A percentile compares a stretch with the other conserved stretches of the same genome.
These are phyloP conservation scores for Fusarium sp. DNA, from an alignment of 2,329 filamentous ascomycete species.

Conservation along the genomic window DNA sequence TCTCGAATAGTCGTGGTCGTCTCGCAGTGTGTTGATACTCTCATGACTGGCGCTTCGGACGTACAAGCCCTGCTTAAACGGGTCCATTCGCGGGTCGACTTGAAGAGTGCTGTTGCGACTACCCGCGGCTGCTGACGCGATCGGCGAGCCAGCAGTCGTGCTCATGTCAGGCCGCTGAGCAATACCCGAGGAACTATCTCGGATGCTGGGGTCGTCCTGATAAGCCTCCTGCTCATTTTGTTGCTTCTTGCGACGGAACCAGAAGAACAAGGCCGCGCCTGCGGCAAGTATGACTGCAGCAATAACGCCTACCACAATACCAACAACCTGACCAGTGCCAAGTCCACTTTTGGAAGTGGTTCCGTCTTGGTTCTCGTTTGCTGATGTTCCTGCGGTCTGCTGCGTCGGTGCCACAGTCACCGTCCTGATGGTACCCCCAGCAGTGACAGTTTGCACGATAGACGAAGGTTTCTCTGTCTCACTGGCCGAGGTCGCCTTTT, in stretches of 20 bases:
- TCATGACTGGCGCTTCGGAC: constrained; percentile 70
- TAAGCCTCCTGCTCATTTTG: constrained; percentile 58
- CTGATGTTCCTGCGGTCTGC: constrained; percentile 33
- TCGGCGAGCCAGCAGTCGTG: constrained; percentile 48
- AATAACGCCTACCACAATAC: constrained; percentile 65
- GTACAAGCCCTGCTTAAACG: constrained; percentile 69
- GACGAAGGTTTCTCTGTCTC: constrained; percentile 39
- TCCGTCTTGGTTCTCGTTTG: constrained; percentile 34
- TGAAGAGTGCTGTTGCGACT: constrained; percentile 67
- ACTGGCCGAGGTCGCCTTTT: constrained; percentile 40
- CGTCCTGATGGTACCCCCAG: constrained; percentile 65
- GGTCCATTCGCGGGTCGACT: constrained; percentile 73
- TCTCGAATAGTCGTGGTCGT: constrained; percentile 75
- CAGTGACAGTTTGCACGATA: constrained; percentile 66
- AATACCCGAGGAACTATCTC: constrained; percentile 65
- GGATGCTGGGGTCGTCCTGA: constrained; percentile 60
- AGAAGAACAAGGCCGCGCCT: constrained; percentile 56
- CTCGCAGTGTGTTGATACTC: constrained; percentile 72
- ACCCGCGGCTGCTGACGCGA: constrained; percentile 53
- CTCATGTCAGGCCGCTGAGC: constrained; percentile 60
- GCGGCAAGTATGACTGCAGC: constrained; percentile 56
- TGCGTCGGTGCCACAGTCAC: constrained; percentile 65
- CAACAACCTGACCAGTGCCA: constrained; percentile 62
- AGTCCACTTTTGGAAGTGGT: constrained; percentile 49
- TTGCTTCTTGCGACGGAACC: constrained; percentile 60